phyloP scores from a whole-genome alignment of 2,329 filamentous ascomycete genomes.

The Endocalyx cinctus region DNA sequence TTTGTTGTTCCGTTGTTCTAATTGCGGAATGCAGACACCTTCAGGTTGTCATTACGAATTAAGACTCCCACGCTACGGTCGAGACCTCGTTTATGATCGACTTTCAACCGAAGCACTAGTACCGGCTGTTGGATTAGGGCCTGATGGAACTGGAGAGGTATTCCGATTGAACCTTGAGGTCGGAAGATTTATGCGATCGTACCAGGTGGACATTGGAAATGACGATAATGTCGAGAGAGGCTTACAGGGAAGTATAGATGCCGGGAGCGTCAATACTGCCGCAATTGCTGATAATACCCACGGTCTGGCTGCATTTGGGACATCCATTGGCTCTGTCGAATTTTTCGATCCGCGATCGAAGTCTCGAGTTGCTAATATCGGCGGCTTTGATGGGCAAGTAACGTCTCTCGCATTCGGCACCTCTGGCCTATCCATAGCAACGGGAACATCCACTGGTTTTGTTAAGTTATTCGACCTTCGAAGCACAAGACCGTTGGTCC shows the following conservation, averaged over 20 bases:
- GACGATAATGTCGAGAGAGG: conserved; percentile 72
- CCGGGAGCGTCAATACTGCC: conserved; percentile 81
- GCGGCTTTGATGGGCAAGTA: conserved; percentile 65
- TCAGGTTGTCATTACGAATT: conserved; percentile 78
- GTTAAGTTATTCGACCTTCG: conserved; percentile 90
- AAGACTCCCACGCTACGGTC: conserved; percentile 87
- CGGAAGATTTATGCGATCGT: conserved; percentile 90
- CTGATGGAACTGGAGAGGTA: conserved; percentile 83
- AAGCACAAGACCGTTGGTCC: conserved; percentile 77
- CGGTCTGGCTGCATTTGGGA: conserved; percentile 88
- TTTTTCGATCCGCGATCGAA: conserved; percentile 91
- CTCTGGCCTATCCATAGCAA: conserved; percentile 78
- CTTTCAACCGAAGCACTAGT: conserved; percentile 80
- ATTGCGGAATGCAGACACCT: conserved; percentile 14
- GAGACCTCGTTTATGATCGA: conserved; percentile 81
- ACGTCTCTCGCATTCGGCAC: conserved; percentile 84
- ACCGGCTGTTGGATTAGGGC: conserved; percentile 81
- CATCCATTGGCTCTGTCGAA: conserved; percentile 90
- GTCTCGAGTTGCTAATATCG: conserved; percentile 72
- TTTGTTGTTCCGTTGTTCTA: neutral
- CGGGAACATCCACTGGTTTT: conserved; percentile 82
- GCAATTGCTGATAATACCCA: conserved; percentile 86
- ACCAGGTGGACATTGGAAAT: conserved; percentile 82
- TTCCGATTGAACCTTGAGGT: conserved; percentile 89
- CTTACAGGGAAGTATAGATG: conserved; percentile 79